Conservation (phyloP, 768 basidiomycete species). For the Saitozyma sp. region DNA sequence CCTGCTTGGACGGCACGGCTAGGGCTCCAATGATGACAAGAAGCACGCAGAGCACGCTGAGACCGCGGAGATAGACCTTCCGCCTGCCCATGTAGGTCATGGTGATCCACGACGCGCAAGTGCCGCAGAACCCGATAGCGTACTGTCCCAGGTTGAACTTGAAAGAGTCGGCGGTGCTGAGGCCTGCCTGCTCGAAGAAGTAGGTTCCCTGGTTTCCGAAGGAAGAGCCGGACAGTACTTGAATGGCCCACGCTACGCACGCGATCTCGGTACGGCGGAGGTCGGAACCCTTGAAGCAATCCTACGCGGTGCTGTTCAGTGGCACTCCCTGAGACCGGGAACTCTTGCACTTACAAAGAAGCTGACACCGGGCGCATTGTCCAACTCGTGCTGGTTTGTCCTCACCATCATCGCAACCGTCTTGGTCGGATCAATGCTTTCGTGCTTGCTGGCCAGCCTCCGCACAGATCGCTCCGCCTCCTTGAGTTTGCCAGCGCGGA, state of each 20-base stretch:
- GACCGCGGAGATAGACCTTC: constrained; percentile 22
- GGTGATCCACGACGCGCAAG: constrained; percentile 24
- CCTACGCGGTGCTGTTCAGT: not conserved
- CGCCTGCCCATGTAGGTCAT: constrained; percentile 22
- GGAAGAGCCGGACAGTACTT: constrained; percentile 24
- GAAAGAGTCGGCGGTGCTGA: constrained; percentile 14
- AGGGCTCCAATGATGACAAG: constrained; percentile 5
- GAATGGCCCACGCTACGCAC: constrained; percentile 15
- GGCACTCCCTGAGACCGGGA: too few relatives aligned
- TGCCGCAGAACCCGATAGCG: constrained; percentile 19
- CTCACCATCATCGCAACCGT: constrained; percentile 47
- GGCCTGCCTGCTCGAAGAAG: constrained; percentile 27
- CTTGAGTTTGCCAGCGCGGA: constrained; percentile 20
- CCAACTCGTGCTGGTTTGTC: constrained; percentile 47
- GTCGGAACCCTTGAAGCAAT: constrained; percentile 32
- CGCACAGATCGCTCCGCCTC: constrained; percentile 19
- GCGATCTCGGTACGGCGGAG: constrained; percentile 32
- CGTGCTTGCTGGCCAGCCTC: not conserved
- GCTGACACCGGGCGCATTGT: constrained; percentile 28
- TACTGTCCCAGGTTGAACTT: constrained; percentile 21
- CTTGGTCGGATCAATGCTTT: constrained; percentile 14
- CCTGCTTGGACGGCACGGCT: not conserved
- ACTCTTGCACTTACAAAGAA: constrained; percentile 21
- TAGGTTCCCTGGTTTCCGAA: constrained; percentile 42
- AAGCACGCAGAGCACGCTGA: constrained; percentile 14